These are phyloP conservation scores for Micractinium sp. DNA, from an alignment of 139 green algal species.

Conservation along the genomic window DNA sequence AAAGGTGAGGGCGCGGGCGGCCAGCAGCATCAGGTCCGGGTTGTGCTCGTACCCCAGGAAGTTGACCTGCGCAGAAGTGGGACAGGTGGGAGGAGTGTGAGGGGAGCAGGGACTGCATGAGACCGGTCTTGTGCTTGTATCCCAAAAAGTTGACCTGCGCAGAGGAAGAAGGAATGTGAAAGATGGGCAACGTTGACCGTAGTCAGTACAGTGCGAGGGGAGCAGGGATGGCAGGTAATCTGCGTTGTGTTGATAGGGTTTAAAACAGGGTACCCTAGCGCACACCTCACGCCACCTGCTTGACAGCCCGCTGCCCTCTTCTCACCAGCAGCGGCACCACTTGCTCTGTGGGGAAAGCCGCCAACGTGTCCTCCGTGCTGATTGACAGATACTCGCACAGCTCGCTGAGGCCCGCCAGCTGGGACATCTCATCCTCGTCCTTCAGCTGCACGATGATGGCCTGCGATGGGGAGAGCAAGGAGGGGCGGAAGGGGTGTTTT, in stretches of 20 bases:
- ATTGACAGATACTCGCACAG: conserved; percentile 95
- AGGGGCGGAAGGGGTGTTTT: no score
- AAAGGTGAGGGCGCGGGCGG: conserved; percentile 90
- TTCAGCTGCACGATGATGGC: conserved; percentile 79
- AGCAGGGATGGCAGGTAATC: neutral
- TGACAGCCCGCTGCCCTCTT: neutral
- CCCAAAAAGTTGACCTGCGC: conserved; percentile 3
- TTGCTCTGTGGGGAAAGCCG: conserved; percentile 82
- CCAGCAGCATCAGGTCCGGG: conserved; percentile 95
- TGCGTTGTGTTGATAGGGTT: no score
- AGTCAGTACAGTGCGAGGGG: neutral
- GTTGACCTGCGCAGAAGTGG: no score
- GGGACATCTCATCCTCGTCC: conserved; percentile 72
- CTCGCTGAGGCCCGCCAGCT: conserved; percentile 84
- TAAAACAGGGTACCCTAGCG: no score
- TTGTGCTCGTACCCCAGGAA: conserved; percentile 89
- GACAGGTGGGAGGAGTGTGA: no score
- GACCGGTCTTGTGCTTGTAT: neutral
- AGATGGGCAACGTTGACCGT: conserved; percentile 8
- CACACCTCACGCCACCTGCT: neutral
- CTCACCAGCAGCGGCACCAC: conserved; percentile 89
- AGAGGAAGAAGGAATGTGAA: conserved; percentile 14
- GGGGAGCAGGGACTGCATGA: neutral
- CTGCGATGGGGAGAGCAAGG: conserved; percentile 37
- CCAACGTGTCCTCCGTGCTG: conserved; percentile 86